Evolutionary conservation across 805 yeast species (phyloP).

Genomic region (Myxozyma monticola): DNA sequence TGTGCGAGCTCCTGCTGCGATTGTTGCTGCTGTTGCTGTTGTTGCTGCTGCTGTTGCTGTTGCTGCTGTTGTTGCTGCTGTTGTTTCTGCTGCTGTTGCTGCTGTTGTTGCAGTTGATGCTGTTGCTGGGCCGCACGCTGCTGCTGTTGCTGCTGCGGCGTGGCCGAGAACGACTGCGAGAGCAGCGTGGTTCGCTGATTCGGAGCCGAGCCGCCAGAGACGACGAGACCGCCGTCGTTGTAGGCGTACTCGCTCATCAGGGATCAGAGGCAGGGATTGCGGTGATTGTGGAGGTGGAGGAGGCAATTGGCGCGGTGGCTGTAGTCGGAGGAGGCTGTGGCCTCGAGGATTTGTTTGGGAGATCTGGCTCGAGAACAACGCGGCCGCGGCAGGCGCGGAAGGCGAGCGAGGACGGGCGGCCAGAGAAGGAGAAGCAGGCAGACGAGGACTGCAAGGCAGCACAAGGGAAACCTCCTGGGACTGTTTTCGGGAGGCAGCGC

Average conservation of each 20-base stretch:
- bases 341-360: too few species aligned
- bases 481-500: too few species aligned
- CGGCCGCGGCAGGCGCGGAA: background rate
- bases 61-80: slow-evolving; percentile 34
- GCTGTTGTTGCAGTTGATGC: background rate
- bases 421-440: too few species aligned
- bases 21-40: slow-evolving; percentile 11
- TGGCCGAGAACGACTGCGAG: slow-evolving; percentile 1
- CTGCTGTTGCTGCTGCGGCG: slow-evolving; percentile 1
- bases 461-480: too few species aligned
- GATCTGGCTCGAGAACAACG: background rate
- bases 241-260: slow-evolving; percentile 25
- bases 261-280: background rate
- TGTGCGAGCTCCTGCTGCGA: slow-evolving; percentile 34
- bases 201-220: slow-evolving; percentile 6
- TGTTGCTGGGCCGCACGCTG: slow-evolving; percentile 8
- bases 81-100: slow-evolving; percentile 5
- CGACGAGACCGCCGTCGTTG: slow-evolving; percentile 23
- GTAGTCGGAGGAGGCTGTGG: background rate
- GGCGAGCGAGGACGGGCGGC: too few species aligned
- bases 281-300: background rate
- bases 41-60: slow-evolving; percentile 5
- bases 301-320: background rate
- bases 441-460: too few species aligned
- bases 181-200: slow-evolving; percentile 8